phyloP scores from a whole-genome alignment of 306 rosid genomes.

The Hippophae rhamnoides region DNA sequence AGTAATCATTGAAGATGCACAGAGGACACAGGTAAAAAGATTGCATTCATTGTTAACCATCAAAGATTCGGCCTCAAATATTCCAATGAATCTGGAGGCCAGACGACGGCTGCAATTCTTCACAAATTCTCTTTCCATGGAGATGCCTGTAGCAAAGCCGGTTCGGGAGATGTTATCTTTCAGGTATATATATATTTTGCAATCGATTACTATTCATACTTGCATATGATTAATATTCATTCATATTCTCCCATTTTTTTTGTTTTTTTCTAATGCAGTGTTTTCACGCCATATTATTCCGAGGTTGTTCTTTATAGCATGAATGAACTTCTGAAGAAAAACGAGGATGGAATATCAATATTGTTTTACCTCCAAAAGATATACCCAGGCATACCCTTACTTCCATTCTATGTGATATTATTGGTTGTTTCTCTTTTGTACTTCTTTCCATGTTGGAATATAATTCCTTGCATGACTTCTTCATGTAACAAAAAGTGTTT shows the following conservation, averaged over 20 bases:
- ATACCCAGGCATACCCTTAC: slow-evolving; percentile 47
- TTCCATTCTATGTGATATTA: background rate
- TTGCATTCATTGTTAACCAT: slow-evolving; percentile 72
- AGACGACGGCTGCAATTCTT: slow-evolving; percentile 74
- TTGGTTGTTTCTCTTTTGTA: too few relatives aligned
- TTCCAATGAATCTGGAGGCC: slow-evolving; percentile 93
- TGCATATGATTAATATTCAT: slow-evolving; percentile 6
- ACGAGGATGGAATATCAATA: slow-evolving; percentile 88
- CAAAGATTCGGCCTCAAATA: slow-evolving; percentile 80
- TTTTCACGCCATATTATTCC: slow-evolving; percentile 91
- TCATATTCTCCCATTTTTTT: slow-evolving; percentile 15
- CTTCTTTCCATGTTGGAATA: too few relatives aligned
- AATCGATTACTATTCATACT: background rate
- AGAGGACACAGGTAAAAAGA: slow-evolving; percentile 74
- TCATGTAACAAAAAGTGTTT: too few relatives aligned
- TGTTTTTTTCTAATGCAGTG: slow-evolving; percentile 47
- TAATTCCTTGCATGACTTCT: too few relatives aligned
- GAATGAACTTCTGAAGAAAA: slow-evolving; percentile 71
- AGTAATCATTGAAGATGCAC: slow-evolving; percentile 20
- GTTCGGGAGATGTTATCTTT: slow-evolving; percentile 79
- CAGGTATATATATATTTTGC: slow-evolving; percentile 33
- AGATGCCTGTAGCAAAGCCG: slow-evolving; percentile 65
- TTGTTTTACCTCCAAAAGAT: slow-evolving; percentile 90
- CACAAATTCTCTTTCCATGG: slow-evolving; percentile 90
- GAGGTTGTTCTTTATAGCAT: slow-evolving; percentile 84